Percentiles rank a stretch among this genome's conserved stretches.
phyloP scores from a whole-genome alignment of 1,139 yeast species.

The Yamadazyma pseudoaaseri region DNA sequence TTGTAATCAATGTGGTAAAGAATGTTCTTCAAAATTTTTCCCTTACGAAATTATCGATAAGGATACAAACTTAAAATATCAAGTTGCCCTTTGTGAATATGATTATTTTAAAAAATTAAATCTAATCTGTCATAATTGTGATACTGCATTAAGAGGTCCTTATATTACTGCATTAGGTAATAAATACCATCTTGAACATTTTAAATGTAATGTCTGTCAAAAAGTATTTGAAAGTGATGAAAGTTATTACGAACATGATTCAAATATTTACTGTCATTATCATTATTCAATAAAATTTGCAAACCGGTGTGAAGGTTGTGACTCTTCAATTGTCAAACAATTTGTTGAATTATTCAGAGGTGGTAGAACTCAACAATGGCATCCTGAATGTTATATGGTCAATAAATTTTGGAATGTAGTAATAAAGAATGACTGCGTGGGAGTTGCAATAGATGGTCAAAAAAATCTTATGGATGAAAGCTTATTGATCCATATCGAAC shows the following conservation, averaged over 20 bases:
- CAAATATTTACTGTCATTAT: conserved; percentile 82
- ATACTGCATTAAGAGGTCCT: conserved; percentile 84
- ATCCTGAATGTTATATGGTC: conserved; percentile 98
- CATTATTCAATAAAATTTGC: conserved; percentile 88
- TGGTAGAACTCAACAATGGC: conserved; percentile 97
- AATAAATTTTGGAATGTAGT: conserved; percentile 95
- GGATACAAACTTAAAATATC: conserved; percentile 30
- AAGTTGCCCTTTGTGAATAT: conserved; percentile 85
- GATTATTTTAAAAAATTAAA: conserved; percentile 87
- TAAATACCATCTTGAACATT: conserved; percentile 93
- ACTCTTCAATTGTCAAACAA: conserved; percentile 86
- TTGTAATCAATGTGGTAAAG: conserved; percentile 77
- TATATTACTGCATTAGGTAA: conserved; percentile 92
- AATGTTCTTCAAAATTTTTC: conserved; percentile 72
- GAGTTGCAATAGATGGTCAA: conserved; percentile 25
- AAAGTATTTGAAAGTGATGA: conserved; percentile 90
- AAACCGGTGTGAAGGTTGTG: conserved; percentile 90
- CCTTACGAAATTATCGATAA: conserved; percentile 49
- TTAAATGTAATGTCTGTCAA: conserved; percentile 85
- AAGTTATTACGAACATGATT: conserved; percentile 86
- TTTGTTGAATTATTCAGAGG: conserved; percentile 91
- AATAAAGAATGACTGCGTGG: conserved; percentile 64
- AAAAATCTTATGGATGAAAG: conserved; percentile 8
- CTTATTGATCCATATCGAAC: conserved; percentile 54
- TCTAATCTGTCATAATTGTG: conserved; percentile 80